Base-by-base conservation (phyloP, 495 filamentous ascomycete species). In the Pseudevernia furfuracea region DNA sequence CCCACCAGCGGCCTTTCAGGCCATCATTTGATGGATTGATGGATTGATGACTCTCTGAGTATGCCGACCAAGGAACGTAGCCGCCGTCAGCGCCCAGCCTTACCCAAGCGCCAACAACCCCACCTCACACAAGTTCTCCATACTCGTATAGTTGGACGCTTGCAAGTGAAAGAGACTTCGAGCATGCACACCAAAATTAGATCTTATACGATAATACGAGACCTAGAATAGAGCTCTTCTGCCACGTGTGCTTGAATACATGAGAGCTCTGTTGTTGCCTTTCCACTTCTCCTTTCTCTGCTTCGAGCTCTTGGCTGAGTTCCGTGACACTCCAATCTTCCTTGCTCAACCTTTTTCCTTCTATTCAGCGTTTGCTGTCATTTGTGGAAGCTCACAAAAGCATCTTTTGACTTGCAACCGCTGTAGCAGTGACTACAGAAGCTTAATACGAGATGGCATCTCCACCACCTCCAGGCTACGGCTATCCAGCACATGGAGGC, bases 391-490 rank as follows among this genome's bases (percentile, higher is more conserved):
- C 49, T 63, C 15, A 6, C 5, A 5, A 19, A 44, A 28, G 17
- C 15, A 36, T 30, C 10, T 14, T 5, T 63, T 44, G 38, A 57
- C 43, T 41, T 30, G 38, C 49, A 32, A 23, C 8, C 11, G 49
- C 15, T 28, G 25, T 14, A 17, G 49, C 25, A 12, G 49, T 32
- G 49, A 14, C 3, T 17, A 34, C 52, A 19, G 0, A 17, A 34
- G 15, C 23, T 41, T 28, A 19, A 0, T 15, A 41, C 10, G 36
- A 62, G 11, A 70, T 70, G 68, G 37, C 65, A 17, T 59, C 37
- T 58, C 61, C 61, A 37, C 67, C 67, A 60, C 67, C 67, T 32
- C 68, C 65, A 59, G 60, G 62, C 37, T 70, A 70, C 36, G 65
- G 59, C 37, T 58, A 62, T 46, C 56, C 65, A 53, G 43, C 58